Conservation (phyloP, 1,284 basidiomycete species). For the Hypsizygus ulmarius region DNA sequence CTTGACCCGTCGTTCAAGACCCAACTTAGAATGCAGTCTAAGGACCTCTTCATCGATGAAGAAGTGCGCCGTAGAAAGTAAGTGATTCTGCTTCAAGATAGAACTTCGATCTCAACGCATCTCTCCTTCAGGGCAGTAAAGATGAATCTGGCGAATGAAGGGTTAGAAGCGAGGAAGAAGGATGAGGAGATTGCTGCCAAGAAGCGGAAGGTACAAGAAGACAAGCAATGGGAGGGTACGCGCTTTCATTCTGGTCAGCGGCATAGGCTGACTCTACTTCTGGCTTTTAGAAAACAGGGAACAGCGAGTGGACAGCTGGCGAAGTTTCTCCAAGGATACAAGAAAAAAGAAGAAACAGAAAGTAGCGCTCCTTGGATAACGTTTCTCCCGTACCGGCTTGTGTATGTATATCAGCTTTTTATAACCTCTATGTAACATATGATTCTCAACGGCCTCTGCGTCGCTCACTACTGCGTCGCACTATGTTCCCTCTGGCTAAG, state of each 20-base stretch:
- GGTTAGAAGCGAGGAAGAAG: conserved; percentile 78
- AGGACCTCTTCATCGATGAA: conserved; percentile 79
- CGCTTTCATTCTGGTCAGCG: conserved; percentile 6
- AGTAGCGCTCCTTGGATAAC: conserved; percentile 62
- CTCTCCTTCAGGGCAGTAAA: conserved; percentile 63
- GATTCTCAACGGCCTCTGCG: conserved; percentile 15
- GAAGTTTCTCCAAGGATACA: conserved; percentile 64
- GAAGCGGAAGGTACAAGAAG: conserved; percentile 82
- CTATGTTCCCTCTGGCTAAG: conserved; percentile 20
- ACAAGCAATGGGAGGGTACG: conserved; percentile 78
- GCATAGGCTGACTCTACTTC: conserved; percentile 1
- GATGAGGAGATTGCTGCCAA: conserved; percentile 71
- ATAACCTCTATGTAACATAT: conserved; percentile 18
- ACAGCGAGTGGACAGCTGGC: conserved; percentile 80
- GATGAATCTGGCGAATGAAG: conserved; percentile 85
- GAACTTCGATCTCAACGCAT: not conserved
- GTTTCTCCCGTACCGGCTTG: conserved; percentile 13
- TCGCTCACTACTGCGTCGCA: conserved; percentile 3
- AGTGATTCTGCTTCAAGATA: conserved; percentile 21
- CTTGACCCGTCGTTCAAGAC: conserved; percentile 59
- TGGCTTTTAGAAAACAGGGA: conserved; percentile 60
- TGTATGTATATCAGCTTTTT: conserved; percentile 20
- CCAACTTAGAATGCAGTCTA: conserved; percentile 64
- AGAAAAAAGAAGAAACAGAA: conserved; percentile 83
- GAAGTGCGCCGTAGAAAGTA: conserved; percentile 77